phyloP scores from a whole-genome alignment of 208 protist genomes.

The Trypanosoma boissoni region DNA sequence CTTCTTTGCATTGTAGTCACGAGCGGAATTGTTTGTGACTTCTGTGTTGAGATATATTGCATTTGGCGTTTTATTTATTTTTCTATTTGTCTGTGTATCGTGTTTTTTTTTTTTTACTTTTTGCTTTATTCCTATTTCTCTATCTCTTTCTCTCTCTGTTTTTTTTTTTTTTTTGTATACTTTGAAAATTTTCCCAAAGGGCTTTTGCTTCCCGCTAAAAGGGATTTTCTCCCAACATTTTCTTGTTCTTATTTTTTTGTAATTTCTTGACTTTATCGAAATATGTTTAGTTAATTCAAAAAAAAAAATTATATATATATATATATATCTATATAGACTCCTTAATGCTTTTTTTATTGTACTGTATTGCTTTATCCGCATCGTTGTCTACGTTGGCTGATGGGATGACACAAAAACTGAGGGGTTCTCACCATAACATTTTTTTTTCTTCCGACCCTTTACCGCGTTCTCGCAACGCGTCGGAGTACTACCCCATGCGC shows the following conservation, averaged over 20 bases:
- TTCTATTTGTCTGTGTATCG: not conserved
- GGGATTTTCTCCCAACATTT: not conserved
- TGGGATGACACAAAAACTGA: not conserved
- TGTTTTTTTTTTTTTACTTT: too few species aligned
- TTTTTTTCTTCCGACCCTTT: constrained; percentile 20
- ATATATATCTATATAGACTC: too few species aligned
- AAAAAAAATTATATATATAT: not conserved
- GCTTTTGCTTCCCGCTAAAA: too few species aligned
- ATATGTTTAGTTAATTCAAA: not conserved
- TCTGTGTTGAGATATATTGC: too few species aligned
- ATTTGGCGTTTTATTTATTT: not conserved
- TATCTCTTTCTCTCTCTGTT: not conserved
- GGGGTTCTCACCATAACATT: constrained; percentile 13
- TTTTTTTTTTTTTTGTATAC: not conserved
- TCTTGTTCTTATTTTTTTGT: constrained; percentile 8
- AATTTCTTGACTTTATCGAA: not conserved
- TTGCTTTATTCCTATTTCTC: too few species aligned
- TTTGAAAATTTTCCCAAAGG: not conserved
- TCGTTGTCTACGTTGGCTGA: not conserved
- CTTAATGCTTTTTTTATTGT: not conserved
- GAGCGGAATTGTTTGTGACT: too few species aligned
- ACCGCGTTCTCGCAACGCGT: not conserved
- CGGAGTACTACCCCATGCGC: constrained; percentile 35
- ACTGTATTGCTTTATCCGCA: not conserved
- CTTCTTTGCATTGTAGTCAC: too few species aligned